Base-by-base conservation (phyloP, 208 protist genomes). In the Acanthamoeba royreba region DNA sequence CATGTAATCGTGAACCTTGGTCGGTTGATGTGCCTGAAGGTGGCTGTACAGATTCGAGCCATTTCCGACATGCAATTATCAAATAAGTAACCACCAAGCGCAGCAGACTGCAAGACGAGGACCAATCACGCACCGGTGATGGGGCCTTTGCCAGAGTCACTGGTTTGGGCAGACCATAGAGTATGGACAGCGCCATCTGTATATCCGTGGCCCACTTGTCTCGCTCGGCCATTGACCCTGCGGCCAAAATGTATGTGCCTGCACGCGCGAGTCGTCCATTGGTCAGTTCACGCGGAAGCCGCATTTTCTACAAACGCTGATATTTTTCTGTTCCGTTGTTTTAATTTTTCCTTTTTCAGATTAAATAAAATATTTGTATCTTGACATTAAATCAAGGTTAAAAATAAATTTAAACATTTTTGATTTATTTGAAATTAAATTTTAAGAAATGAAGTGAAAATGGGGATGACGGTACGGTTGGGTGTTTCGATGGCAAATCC, bases 401-500 rank as follows among this genome's bases (percentile, higher is more conserved):
- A 4, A 38, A 43, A 31, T 74, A 63, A 63, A 63, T 33, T 63
- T 22, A 33, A 63, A 22, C 53, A 45, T n/a, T n/a, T n/a, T n/a
- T n/a, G n/a, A n/a, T n/a, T n/a, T n/a, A n/a, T n/a, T n/a, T n/a
- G n/a, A n/a, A n/a, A n/a, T n/a, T n/a, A 38, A 74, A 43, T 19
- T 45, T 2, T 22, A 42, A 22, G 19, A 17, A 38, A 2, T 35
- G 17, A 69, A 38, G 31, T 4, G 3, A 43, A 74, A 42, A 7
- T 8, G 1, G 43, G 11, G 63, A 38, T 28, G 55, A 22, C 28
- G 3, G 72, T 83, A 69, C 83, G 83, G 19, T 43, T 45, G 33
- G 47, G 43, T 19, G 83, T 90, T 28, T 90, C 83, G 17, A 90
- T 61, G 52, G 83, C 83, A 42, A 90, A 90, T 2, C 83, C 83